These are phyloP conservation scores for Bolboschoenoplectus hybrid DNA, from an alignment of 202 grass and related monocot species.

Conservation along the genomic window DNA sequence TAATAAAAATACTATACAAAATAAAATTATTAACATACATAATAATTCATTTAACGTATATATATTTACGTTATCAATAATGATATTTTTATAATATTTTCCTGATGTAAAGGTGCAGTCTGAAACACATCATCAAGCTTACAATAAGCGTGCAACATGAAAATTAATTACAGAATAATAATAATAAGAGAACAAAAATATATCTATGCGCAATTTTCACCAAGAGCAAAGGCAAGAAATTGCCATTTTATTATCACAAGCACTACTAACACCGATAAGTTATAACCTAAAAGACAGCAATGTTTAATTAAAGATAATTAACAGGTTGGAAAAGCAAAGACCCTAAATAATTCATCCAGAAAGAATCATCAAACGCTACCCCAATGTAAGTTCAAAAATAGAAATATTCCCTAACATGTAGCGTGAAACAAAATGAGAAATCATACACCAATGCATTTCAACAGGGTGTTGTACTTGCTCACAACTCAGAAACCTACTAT, in stretches of 20 bases:
- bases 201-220: not conserved
- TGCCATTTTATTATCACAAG: slow-evolving; percentile 28
- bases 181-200: not conserved
- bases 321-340: not conserved
- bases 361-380: slow-evolving; percentile 4
- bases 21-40: too few species aligned
- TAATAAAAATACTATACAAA: too few species aligned
- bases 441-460: slow-evolving; percentile 1
- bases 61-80: too few species aligned
- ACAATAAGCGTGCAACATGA: not conserved
- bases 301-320: not conserved
- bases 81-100: too few species aligned
- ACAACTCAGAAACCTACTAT: slow-evolving; percentile 50
- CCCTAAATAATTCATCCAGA: slow-evolving; percentile 7
- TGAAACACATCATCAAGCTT: not conserved
- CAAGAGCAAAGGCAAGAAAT: not conserved
- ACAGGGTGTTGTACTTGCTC: not conserved
- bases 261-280: not conserved
- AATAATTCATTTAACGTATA: too few species aligned
- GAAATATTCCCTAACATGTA: not conserved
- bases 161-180: slow-evolving; percentile 1
- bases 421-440: slow-evolving; percentile 16
- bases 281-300: not conserved
- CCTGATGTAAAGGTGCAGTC: not conserved
- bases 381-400: not conserved